Evolutionary conservation across 306 rosid species (phyloP).

Genomic region (Sesbania bispinosa): DNA sequence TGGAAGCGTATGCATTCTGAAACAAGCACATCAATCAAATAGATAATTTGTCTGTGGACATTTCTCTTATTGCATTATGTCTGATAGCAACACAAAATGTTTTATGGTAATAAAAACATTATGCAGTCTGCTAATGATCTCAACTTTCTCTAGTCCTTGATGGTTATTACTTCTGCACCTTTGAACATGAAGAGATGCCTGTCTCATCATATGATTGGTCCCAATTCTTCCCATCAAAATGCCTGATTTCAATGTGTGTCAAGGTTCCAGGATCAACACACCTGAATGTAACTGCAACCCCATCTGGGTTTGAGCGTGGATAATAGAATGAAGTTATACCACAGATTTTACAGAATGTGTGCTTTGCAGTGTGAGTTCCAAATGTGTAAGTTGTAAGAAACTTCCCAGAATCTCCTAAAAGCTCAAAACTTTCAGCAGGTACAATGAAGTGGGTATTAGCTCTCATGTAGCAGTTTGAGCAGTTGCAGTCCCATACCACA

Average conservation of each 20-base stretch:
- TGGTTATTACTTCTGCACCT: conserved; percentile 32
- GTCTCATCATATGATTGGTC: conserved; percentile 34
- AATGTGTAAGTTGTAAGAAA: conserved; percentile 73
- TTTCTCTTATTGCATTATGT: background rate
- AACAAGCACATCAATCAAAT: background rate
- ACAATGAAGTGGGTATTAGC: conserved; percentile 57
- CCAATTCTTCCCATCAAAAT: conserved; percentile 73
- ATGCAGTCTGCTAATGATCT: background rate
- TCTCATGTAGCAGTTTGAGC: conserved; percentile 82
- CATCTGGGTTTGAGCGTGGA: conserved; percentile 92
- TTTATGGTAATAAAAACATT: background rate
- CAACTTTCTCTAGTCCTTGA: background rate
- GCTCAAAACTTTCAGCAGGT: conserved; percentile 60
- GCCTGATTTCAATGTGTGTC: conserved; percentile 47
- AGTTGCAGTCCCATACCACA: conserved; percentile 78
- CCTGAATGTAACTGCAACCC: conserved; percentile 61
- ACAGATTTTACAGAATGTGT: conserved; percentile 76
- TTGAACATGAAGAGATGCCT: conserved; percentile 47
- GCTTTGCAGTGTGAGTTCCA: conserved; percentile 80
- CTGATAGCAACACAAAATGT: background rate
- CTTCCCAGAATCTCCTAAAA: conserved; percentile 57
- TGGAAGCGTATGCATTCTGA: conserved; percentile 14
- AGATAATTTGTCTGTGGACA: background rate
- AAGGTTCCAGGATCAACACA: conserved; percentile 88
- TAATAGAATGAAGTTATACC: conserved; percentile 82